Conservation (phyloP, 2,329 filamentous ascomycete genomes). For the Diaporthe amygdali region DNA sequence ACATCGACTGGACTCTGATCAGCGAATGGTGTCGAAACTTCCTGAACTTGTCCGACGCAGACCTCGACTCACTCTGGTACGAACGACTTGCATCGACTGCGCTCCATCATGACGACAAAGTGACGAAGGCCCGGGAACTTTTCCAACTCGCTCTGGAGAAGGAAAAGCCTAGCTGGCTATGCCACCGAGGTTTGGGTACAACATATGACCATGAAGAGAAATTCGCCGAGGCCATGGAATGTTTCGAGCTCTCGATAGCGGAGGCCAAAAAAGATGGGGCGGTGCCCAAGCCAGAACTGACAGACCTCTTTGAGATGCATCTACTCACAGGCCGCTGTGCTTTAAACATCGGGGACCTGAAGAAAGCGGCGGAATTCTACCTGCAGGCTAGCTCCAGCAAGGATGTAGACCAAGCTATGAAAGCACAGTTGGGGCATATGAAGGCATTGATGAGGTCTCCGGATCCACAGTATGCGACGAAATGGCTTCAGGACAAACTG, state of each 20-base stretch:
- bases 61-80: slow-evolving; percentile 31
- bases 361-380: not conserved
- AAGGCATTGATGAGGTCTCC: not conserved
- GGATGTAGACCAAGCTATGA: not conserved
- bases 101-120: not conserved
- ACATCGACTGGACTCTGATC: slow-evolving; percentile 25
- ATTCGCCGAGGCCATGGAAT: not conserved
- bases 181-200: not conserved
- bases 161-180: slow-evolving; percentile 19
- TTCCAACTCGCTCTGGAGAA: slow-evolving; percentile 27
- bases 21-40: slow-evolving; percentile 27
- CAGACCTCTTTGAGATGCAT: slow-evolving; percentile 26
- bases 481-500: slow-evolving; percentile 1
- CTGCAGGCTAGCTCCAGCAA: not conserved
- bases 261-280: slow-evolving; percentile 16
- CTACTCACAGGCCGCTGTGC: slow-evolving; percentile 25
- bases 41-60: slow-evolving; percentile 14
- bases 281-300: slow-evolving; percentile 24
- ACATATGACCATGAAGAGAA: not conserved
- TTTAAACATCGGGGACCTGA: slow-evolving; percentile 1
- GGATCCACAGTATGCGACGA: not conserved
- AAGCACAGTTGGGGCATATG: not conserved
- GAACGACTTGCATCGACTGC: slow-evolving; percentile 30
- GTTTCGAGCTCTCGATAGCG: slow-evolving; percentile 18
- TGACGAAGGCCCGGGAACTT: not conserved